A percentile compares a stretch with the other conserved stretches of the same genome.
Conservation (phyloP, 1,284 basidiomycete species). For the Meira nashicola region DNA sequence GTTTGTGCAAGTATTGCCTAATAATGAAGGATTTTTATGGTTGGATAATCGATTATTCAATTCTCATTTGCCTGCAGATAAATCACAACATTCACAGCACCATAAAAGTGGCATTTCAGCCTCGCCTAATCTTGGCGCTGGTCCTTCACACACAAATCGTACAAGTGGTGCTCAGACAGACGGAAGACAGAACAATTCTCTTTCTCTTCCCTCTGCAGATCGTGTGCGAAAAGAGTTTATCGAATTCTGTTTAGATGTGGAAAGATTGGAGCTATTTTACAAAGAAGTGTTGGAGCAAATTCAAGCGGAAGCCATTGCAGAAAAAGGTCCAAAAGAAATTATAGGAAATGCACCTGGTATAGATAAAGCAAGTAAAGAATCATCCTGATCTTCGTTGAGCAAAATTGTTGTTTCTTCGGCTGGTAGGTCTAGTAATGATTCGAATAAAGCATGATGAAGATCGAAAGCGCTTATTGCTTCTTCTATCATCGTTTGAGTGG, state of each 20-base stretch:
- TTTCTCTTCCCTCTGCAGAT: conserved; percentile 26
- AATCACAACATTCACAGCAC: conserved; percentile 10
- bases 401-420: neutral
- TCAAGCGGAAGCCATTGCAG: neutral
- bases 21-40: conserved; percentile 48
- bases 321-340: neutral
- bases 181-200: neutral
- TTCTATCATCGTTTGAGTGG: neutral
- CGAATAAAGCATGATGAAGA: conserved; percentile 14
- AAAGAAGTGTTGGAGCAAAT: conserved; percentile 14
- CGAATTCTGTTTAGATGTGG: conserved; percentile 31
- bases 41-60: conserved; percentile 45
- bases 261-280: conserved; percentile 38
- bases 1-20: conserved; percentile 49
- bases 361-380: neutral
- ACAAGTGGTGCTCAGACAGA: neutral
- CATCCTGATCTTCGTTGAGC: neutral
- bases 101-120: neutral
- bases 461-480: conserved; percentile 14
- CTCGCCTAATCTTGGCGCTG: neutral
- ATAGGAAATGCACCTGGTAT: neutral
- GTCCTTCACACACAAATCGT: neutral
- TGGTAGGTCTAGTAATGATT: conserved; percentile 4
- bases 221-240: conserved; percentile 31
- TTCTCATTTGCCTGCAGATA: neutral